Percentiles rank a stretch among this genome's conserved stretches.
These are phyloP conservation scores for Leccinum boreale DNA, from an alignment of 768 basidiomycete species.

Conservation along the genomic window DNA sequence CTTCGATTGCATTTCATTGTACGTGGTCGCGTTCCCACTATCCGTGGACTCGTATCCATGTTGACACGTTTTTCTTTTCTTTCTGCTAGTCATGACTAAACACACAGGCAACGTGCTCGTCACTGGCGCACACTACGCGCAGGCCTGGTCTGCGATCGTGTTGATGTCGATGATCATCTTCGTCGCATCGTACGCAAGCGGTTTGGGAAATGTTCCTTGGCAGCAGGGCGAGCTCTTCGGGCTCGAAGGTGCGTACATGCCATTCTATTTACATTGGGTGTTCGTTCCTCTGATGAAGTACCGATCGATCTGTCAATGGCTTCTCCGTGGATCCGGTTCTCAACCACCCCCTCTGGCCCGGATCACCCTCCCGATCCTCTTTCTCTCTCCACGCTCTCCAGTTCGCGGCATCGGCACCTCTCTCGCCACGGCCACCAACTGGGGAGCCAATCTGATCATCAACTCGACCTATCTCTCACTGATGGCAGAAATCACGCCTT, in stretches of 20 bases:
- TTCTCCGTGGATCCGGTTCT: neutral
- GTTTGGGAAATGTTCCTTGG: constrained; percentile 82
- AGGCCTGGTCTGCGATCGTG: constrained; percentile 63
- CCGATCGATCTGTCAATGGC: neutral
- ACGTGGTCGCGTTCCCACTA: neutral
- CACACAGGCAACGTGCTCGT: constrained; percentile 60
- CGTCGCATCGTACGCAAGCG: constrained; percentile 78
- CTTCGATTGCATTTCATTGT: constrained; percentile 61
- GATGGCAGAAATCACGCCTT: constrained; percentile 68
- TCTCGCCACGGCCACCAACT: constrained; percentile 73
- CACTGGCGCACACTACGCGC: constrained; percentile 55
- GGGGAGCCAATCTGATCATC: constrained; percentile 74
- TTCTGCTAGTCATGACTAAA: constrained; percentile 49
- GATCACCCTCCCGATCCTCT: neutral
- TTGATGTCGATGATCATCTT: constrained; percentile 81
- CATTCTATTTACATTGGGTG: neutral
- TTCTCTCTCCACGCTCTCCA: constrained; percentile 17
- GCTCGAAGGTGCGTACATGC: constrained; percentile 52
- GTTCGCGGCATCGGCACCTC: constrained; percentile 78
- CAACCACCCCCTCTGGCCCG: too few relatives aligned
- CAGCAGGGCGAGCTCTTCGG: constrained; percentile 83
- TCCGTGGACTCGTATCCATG: neutral
- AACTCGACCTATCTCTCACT: constrained; percentile 78
- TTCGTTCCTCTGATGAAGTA: neutral
- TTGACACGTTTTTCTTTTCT: neutral